phyloP scores from a whole-genome alignment of 352 stramenopile genomes.

The Thalassiosira mediterranea region DNA sequence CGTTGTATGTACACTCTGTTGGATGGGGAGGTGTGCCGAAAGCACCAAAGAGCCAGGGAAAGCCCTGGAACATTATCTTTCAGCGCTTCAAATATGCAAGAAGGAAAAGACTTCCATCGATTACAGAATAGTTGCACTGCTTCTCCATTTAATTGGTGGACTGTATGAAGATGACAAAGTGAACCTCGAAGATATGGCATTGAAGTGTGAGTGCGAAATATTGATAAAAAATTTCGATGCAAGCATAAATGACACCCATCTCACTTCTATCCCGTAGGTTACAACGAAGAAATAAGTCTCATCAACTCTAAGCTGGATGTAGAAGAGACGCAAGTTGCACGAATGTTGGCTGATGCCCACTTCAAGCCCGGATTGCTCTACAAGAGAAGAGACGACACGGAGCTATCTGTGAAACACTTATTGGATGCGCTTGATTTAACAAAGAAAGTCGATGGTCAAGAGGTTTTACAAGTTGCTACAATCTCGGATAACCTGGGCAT shows the following conservation, averaged over 20 bases:
- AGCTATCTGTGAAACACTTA: slow-evolving; percentile 51
- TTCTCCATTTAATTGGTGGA: slow-evolving; percentile 49
- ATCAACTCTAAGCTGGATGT: slow-evolving; percentile 51
- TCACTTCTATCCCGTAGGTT: slow-evolving; percentile 28
- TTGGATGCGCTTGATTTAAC: slow-evolving; percentile 47
- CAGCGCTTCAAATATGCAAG: slow-evolving; percentile 47
- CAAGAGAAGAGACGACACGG: slow-evolving; percentile 39
- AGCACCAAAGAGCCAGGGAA: slow-evolving; percentile 45
- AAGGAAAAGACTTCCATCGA: slow-evolving; percentile 40
- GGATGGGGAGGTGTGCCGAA: slow-evolving; percentile 54
- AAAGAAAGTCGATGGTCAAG: slow-evolving; percentile 38
- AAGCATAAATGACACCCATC: background rate
- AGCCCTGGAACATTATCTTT: slow-evolving; percentile 52
- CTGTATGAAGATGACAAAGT: slow-evolving; percentile 56
- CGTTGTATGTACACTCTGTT: slow-evolving; percentile 48
- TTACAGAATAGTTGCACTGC: slow-evolving; percentile 52
- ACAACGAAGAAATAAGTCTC: slow-evolving; percentile 58
- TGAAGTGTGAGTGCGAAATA: slow-evolving; percentile 58
- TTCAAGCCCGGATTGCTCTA: slow-evolving; percentile 47
- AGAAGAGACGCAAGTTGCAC: slow-evolving; percentile 30
- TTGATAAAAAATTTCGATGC: background rate
- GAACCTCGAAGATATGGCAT: slow-evolving; percentile 50
- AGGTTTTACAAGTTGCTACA: slow-evolving; percentile 37
- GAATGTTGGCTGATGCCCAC: slow-evolving; percentile 48
- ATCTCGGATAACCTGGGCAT: slow-evolving; percentile 59